Evolutionary conservation across 495 filamentous ascomycete genomes (phyloP).

Genomic region (Penicillium arizonense): DNA sequence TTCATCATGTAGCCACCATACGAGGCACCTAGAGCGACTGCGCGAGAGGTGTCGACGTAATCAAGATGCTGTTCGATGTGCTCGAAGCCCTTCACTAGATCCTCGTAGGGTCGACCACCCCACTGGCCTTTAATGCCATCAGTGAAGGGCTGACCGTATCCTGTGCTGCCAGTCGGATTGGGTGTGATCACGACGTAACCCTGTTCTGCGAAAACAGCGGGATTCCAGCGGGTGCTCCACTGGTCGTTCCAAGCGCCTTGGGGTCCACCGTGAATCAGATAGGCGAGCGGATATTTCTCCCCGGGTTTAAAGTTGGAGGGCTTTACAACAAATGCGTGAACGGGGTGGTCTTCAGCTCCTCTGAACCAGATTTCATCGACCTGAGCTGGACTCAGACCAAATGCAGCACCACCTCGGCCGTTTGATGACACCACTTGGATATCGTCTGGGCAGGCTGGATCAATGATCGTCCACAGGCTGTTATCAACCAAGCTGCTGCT

Average conservation of each 20-base stretch:
- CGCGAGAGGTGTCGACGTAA: conserved; percentile 74
- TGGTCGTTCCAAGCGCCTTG: conserved; percentile 81
- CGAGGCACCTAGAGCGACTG: conserved; percentile 78
- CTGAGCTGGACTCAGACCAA: conserved; percentile 62
- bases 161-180: conserved; percentile 84
- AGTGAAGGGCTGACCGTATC: conserved; percentile 77
- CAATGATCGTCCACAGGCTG: conserved; percentile 60
- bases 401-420: conserved; percentile 63
- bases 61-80: conserved; percentile 67
- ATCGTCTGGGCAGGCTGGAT: conserved; percentile 44
- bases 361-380: conserved; percentile 72
- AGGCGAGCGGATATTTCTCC: conserved; percentile 78
- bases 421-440: conserved; percentile 59
- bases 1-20: conserved; percentile 90
- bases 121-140: conserved; percentile 75
- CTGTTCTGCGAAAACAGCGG: conserved; percentile 85
- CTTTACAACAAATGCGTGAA: conserved; percentile 80
- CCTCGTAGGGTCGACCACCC: conserved; percentile 78
- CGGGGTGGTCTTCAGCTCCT: conserved; percentile 57
- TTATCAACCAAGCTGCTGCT: conserved; percentile 68
- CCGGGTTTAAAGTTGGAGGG: conserved; percentile 72
- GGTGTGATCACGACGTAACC: conserved; percentile 86
- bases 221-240: conserved; percentile 92
- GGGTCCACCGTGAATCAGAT: conserved; percentile 85
- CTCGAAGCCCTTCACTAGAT: conserved; percentile 78